Evolutionary conservation across 192 early-diverging fungal genomes (phyloP), one percentile per base, ranked within the genome.

Genomic region (Gryganskiella cystojenkinii): DNA sequence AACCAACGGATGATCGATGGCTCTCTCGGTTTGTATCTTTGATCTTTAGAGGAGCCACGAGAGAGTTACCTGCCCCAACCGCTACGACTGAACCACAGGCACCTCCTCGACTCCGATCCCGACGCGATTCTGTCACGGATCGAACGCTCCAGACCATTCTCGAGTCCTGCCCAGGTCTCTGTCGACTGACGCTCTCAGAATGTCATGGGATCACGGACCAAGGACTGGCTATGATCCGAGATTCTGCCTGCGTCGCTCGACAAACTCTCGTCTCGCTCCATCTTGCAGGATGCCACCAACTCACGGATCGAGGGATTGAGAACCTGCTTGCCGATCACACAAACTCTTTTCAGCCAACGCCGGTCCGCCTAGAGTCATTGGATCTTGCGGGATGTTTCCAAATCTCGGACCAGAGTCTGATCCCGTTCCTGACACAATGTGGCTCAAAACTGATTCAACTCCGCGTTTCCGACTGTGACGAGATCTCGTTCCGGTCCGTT

Each of bases 341-440:
- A 51, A 51, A 10, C 28, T 49, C 72, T 37, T 19, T 22, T 61
- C 34, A 27, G 19, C 56, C 78, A 24, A 61, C 56, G 11, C 22
- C 34, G 1, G 19, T 56, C 6, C 40, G 56, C 17, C 62, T 84
- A 11, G 63, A 70, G 37, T 70, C 75, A 3, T 56, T 86, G 15
- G 73, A 82, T 50, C 33, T 86, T 10, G 61, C 68, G 37, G 72
- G 82, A 17, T 86, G 84, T 50, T 60, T 45, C 27, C 56, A 76
- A 20, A 67, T 86, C 45, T 71, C 82, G 0, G 80, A 86, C 51
- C 7, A 33, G 9, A 80, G 84, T 1, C 45, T 86, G 0, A 60
- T 50, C 11, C 60, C 64, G 5, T 58, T 86, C 20, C 24, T 75
- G 43, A 64, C 62, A 25, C 60, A 59, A 33, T 76, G 82, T 25